phyloP scores from a whole-genome alignment of 495 filamentous ascomycete species.

The Astrothelium subdiscretum region DNA sequence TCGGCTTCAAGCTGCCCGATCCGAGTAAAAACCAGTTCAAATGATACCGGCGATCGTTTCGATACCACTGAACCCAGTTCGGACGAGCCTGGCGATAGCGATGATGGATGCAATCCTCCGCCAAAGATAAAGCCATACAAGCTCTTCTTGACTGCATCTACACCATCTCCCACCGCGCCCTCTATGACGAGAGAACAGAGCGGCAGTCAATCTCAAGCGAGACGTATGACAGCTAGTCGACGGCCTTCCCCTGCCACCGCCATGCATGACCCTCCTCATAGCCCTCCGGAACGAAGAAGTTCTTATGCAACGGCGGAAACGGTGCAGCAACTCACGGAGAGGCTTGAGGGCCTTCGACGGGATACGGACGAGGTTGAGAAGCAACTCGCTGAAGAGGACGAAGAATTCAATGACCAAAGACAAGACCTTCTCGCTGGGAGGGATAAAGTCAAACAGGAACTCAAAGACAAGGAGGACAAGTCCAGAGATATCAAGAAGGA shows the following conservation, averaged over 20 bases:
- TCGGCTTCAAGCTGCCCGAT: constrained; percentile 78
- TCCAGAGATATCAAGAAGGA: constrained; percentile 73
- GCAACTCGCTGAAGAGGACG: constrained; percentile 49
- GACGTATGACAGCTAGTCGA: constrained; percentile 57
- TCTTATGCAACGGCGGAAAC: constrained; percentile 43
- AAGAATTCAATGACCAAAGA: constrained; percentile 58
- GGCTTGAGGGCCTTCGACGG: constrained; percentile 21
- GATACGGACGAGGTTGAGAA: constrained; percentile 33
- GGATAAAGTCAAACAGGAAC: constrained; percentile 58
- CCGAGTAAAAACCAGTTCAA: constrained; percentile 48
- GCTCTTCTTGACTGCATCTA: constrained; percentile 41
- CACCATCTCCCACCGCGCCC: constrained; percentile 37
- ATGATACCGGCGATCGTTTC: constrained; percentile 19
- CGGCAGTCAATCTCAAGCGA: constrained; percentile 41
- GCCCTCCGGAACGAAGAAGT: neutral
- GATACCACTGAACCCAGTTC: constrained; percentile 19
- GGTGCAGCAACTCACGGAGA: constrained; percentile 39
- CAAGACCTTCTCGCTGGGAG: constrained; percentile 50
- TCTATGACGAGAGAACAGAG: constrained; percentile 54
- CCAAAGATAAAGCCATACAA: constrained; percentile 34
- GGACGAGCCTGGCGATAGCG: constrained; percentile 18
- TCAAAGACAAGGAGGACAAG: constrained; percentile 76
- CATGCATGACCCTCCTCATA: neutral
- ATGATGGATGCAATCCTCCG: constrained; percentile 28
- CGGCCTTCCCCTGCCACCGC: constrained; percentile 57